Base-by-base conservation (phyloP, 148 eudicot species). In the Persicaria tinctoria region DNA sequence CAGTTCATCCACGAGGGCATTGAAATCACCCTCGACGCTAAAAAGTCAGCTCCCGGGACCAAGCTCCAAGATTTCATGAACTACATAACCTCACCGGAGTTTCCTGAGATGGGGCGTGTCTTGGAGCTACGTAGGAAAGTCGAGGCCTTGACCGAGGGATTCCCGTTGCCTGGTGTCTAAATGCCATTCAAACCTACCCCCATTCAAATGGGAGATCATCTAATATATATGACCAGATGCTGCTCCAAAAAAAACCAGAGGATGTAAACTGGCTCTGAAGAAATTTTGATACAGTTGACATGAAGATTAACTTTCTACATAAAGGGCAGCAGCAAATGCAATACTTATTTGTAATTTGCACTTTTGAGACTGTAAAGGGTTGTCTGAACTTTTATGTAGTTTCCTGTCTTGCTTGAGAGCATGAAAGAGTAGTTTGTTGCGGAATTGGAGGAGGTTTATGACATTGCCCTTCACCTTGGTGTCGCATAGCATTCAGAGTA, bases 1-100 rank as follows among this genome's bases (percentile, higher is more conserved):
- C 88, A 93, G 46, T 84, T 93, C 73, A 90, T 93, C 75, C 90
- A 93, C n/a, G 93, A 93, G 78, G 97, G 97, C 20, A 90, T 93
- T 51, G 86, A 87, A 74, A 84, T 93, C 50, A 81, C 92, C 45
- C 83, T 85, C 0, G 92, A 93, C 47, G 96, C 93, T 27, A 93
- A 82, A 75, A 81, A 82, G 64, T 75, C 83, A 4, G 83, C 73
- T 47, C 77, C 93, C 0, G 88, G 93, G 75, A 74, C 88, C 17
- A 93, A 93, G 84, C 87, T 93, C 72, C 93, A 85, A 84, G 96
- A 90, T 73, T 93, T 93, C 74, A 78, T 86, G 83, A 87, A 90
- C 64, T 86, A 85, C 79, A 81, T 86, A 46, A 79, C 80, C 18
- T 82, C 92, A 46, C 85, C 93, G 1, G 88, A 89, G 69, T 93